These are phyloP conservation scores for Umbelopsis sp. DNA, from an alignment of 192 early-diverging fungal species.

Conservation along the genomic window DNA sequence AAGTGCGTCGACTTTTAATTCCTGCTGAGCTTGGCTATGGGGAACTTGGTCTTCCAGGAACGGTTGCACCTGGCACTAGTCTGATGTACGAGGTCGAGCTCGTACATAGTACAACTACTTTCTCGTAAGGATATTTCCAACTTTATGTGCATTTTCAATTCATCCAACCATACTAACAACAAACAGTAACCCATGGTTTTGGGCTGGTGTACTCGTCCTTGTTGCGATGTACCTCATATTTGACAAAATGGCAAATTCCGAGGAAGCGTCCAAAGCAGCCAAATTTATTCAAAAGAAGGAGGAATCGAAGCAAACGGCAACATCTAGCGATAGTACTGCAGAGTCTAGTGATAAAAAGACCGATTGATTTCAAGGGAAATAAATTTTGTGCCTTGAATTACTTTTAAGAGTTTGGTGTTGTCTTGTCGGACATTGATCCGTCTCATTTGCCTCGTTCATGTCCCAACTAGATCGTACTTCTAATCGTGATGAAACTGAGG, in stretches of 20 bases:
- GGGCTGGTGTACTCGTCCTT: slow-evolving; percentile 7
- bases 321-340: not conserved
- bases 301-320: slow-evolving; percentile 12
- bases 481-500: slow-evolving; percentile 1
- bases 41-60: slow-evolving; percentile 18
- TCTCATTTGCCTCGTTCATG: not conserved
- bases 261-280: slow-evolving; percentile 17
- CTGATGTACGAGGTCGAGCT: slow-evolving; percentile 27
- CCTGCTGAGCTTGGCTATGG: slow-evolving; percentile 30
- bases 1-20: slow-evolving; percentile 30
- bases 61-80: slow-evolving; percentile 16
- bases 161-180: not conserved
- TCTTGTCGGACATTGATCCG: slow-evolving; percentile 4
- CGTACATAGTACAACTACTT: not conserved
- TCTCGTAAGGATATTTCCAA: slow-evolving; percentile 12
- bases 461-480: slow-evolving; percentile 8
- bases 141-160: not conserved
- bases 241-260: not conserved
- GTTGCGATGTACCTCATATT: not conserved
- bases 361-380: slow-evolving; percentile 8
- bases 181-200: slow-evolving; percentile 31
- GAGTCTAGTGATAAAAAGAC: slow-evolving; percentile 4
- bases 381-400: not conserved
- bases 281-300: slow-evolving; percentile 23
- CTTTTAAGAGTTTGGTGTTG: slow-evolving; percentile 5